Evolutionary conservation across 192 early-diverging fungal species (phyloP), one percentile per base, ranked within the genome.

Genomic region (Podila epicladia): DNA sequence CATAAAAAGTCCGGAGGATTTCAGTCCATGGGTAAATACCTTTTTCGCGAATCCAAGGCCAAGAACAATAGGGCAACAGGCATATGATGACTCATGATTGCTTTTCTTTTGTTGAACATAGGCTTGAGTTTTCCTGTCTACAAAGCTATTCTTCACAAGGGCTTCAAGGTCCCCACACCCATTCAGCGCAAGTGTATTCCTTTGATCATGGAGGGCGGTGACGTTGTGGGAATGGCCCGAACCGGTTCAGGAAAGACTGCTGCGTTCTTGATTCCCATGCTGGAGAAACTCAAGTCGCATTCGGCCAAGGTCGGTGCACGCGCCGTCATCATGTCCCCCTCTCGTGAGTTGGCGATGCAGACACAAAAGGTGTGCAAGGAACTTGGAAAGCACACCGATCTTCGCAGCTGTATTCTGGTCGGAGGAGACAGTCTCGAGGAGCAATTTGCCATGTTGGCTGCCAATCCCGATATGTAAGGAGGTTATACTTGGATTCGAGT

Each of bases 191-290:
- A 95, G 82, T 88, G 94, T 33, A 97, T 99, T 65, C 98, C 98
- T 29, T 75, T 97, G 62, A 92, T 98, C 61, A 87, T 98, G 78
- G 88, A 96, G 68, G 95, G 96, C 33, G 85, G 92, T 24, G 98
- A 99, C 85, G 93, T 98, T 3, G 97, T 99, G 3, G 98, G 94
- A 68, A 98, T 99, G 98, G 98, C 98, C 13, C 89, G 97, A 26
- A 99, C 98, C 2, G 98, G 98, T 72, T 97, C 95, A 48, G 98
- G 98, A 45, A 99, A 99, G 78, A 99, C 98, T 0, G 97, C 95
- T 5, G 94, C 96, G 6, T 97, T 97, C 79, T 77, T 97, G 73
- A 95, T 99, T 65, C 97, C 97, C 7, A 91, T 99, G 85, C 66
- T 99, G 31, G 94, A 99, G 74, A 84, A 87, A 22, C 87, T 99